Percentiles rank a stretch among this genome's conserved stretches.
Evolutionary conservation across 768 basidiomycete genomes (phyloP).

Genomic region (Cyathus striatus): DNA sequence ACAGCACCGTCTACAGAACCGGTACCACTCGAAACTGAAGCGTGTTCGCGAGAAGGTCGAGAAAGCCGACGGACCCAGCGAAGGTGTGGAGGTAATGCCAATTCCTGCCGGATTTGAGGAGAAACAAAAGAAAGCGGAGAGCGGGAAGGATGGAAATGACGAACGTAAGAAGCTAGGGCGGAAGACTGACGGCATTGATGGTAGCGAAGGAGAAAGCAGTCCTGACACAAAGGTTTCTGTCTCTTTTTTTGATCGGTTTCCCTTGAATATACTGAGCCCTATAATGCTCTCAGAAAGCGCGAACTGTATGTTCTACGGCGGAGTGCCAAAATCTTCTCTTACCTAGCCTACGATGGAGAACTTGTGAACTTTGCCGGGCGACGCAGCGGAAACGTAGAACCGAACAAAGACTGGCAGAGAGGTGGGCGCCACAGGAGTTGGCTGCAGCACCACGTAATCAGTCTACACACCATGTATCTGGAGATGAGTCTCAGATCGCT

Average conservation of each 20-base stretch:
- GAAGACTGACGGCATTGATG: conserved; percentile 10
- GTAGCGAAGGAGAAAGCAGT: conserved; percentile 13
- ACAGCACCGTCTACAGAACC: conserved; percentile 50
- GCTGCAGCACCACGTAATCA: conserved; percentile 1
- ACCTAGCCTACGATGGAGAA: conserved; percentile 40
- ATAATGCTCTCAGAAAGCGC: no score
- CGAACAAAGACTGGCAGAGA: conserved; percentile 3
- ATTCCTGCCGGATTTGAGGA: conserved; percentile 7
- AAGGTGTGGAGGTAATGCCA: conserved; percentile 2
- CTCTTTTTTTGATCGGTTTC: not conserved
- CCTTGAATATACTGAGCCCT: not conserved
- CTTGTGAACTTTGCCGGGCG: conserved; percentile 41
- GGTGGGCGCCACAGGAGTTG: conserved; percentile 2
- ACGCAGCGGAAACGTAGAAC: conserved; percentile 21
- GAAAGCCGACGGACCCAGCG: conserved; percentile 5
- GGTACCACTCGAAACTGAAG: conserved; percentile 47
- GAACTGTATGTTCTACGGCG: conserved; percentile 30
- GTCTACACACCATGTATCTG: no score
- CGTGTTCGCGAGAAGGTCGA: conserved; percentile 43
- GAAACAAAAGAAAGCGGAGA: conserved; percentile 8
- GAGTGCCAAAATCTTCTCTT: conserved; percentile 39
- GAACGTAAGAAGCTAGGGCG: not conserved
- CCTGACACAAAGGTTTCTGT: not conserved
- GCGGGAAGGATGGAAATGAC: not conserved
- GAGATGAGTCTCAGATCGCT: no score